A percentile compares a stretch with the other conserved stretches of the same genome.
Conservation (phyloP, 768 basidiomycete genomes). For the Calvatia gigantea region DNA sequence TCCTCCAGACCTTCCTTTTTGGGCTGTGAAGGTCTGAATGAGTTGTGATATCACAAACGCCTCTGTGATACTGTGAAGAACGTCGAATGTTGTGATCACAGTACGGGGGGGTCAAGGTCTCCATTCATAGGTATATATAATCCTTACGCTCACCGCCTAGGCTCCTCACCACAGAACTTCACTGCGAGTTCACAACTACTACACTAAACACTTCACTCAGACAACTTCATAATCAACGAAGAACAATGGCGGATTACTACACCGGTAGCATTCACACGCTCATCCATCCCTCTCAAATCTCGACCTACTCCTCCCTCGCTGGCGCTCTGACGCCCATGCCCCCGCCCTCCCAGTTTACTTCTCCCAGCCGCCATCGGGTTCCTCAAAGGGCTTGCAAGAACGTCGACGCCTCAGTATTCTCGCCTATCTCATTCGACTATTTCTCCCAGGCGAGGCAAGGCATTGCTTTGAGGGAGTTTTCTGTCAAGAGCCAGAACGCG, state of each 20-base stretch:
- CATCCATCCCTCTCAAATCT: slow-evolving; percentile 12
- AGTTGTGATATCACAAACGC: slow-evolving; percentile 6
- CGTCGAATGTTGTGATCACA: slow-evolving; percentile 5
- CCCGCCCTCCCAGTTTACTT: slow-evolving; percentile 5
- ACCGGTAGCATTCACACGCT: slow-evolving; percentile 7
- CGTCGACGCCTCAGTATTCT: neutral
- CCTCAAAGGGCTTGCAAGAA: slow-evolving; percentile 10
- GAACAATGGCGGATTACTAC: slow-evolving; percentile 6
- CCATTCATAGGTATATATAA: slow-evolving; percentile 1
- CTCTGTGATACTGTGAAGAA: slow-evolving; percentile 11
- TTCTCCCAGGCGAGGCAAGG: slow-evolving; percentile 11
- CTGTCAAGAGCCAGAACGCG: neutral
- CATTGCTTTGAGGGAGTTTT: slow-evolving; percentile 9
- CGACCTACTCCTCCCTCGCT: slow-evolving; percentile 9
- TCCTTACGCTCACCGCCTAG: neutral
- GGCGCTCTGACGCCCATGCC: slow-evolving; percentile 11
- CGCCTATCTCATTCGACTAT: slow-evolving; percentile 9
- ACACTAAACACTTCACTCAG: neutral
- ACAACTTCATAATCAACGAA: neutral
- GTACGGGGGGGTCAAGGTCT: slow-evolving; percentile 1
- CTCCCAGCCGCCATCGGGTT: slow-evolving; percentile 6
- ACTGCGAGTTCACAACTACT: neutral
- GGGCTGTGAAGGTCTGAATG: slow-evolving; percentile 1
- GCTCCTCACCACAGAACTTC: slow-evolving; percentile 5
- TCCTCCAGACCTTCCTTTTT: neutral